These are phyloP conservation scores for Fraxinus quadrangulata DNA, from an alignment of 257 asterid species.

Conservation along the genomic window DNA sequence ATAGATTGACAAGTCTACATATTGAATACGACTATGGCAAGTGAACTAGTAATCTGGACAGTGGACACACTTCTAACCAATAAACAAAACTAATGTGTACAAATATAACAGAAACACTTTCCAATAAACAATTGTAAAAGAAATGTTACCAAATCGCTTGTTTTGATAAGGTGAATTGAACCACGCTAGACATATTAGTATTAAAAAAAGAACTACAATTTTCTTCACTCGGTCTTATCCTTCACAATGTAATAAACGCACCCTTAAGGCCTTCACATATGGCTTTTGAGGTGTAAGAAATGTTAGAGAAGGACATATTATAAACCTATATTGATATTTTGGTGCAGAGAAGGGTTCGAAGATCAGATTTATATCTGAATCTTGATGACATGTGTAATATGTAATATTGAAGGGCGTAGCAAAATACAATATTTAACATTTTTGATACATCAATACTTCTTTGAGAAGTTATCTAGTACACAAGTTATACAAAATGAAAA, in stretches of 20 bases:
- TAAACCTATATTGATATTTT: not conserved
- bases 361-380: not conserved
- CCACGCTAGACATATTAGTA: too few species aligned
- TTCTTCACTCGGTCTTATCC: too few species aligned
- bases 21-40: not conserved
- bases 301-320: too few species aligned
- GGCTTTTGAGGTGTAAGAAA: too few species aligned
- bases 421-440: not conserved
- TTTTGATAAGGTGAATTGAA: too few species aligned
- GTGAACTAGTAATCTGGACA: not conserved
- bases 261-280: too few species aligned
- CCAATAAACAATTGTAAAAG: not conserved
- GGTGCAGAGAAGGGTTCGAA: not conserved
- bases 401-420: not conserved
- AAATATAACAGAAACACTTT: too few species aligned
- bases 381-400: too few species aligned
- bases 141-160: too few species aligned
- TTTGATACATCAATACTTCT: not conserved
- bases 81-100: too few species aligned
- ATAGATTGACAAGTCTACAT: slow-evolving; percentile 16
- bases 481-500: slow-evolving; percentile 27
- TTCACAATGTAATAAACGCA: too few species aligned
- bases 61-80: not conserved
- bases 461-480: slow-evolving; percentile 14
- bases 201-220: too few species aligned